These are phyloP conservation scores for Microbotryomycetes sp. DNA, from an alignment of 1,284 basidiomycete genomes.

Conservation along the genomic window DNA sequence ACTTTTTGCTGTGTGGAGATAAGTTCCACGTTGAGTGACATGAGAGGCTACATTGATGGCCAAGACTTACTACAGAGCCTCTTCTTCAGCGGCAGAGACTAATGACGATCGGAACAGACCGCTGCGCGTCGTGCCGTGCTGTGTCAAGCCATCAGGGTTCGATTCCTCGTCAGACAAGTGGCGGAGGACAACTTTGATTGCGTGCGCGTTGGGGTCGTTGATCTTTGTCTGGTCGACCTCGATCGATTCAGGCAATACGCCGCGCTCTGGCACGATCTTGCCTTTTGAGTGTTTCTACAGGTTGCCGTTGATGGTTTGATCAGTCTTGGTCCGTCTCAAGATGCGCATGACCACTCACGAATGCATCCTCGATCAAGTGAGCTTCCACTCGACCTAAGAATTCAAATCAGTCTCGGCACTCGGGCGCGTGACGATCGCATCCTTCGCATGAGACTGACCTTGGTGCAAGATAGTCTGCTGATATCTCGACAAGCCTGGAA, in stretches of 20 bases:
- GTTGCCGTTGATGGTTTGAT: no score
- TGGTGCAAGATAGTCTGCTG: slow-evolving; percentile 38
- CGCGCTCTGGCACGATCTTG: slow-evolving; percentile 30
- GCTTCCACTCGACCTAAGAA: slow-evolving; percentile 32
- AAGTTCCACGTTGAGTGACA: not conserved
- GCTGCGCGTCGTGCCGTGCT: slow-evolving; percentile 13
- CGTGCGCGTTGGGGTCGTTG: slow-evolving; percentile 31
- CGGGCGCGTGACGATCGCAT: not conserved
- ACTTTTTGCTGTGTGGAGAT: slow-evolving; percentile 8
- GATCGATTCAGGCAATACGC: slow-evolving; percentile 35
- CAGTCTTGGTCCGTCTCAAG: no score
- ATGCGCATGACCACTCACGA: no score
- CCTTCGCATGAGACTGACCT: not conserved
- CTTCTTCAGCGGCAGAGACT: slow-evolving; percentile 34
- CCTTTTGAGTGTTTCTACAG: slow-evolving; percentile 27
- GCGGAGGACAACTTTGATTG: slow-evolving; percentile 36
- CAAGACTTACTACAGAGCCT: slow-evolving; percentile 27
- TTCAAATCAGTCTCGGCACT: not conserved
- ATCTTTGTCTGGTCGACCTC: slow-evolving; percentile 30
- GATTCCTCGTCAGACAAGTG: slow-evolving; percentile 40
- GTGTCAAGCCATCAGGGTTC: slow-evolving; percentile 29
- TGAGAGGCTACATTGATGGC: not conserved
- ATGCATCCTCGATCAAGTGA: slow-evolving; percentile 33
- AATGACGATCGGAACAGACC: slow-evolving; percentile 34
- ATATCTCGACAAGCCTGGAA: slow-evolving; percentile 37